Conservation (phyloP, 768 basidiomycete genomes). For the Myochromella boudieri region DNA sequence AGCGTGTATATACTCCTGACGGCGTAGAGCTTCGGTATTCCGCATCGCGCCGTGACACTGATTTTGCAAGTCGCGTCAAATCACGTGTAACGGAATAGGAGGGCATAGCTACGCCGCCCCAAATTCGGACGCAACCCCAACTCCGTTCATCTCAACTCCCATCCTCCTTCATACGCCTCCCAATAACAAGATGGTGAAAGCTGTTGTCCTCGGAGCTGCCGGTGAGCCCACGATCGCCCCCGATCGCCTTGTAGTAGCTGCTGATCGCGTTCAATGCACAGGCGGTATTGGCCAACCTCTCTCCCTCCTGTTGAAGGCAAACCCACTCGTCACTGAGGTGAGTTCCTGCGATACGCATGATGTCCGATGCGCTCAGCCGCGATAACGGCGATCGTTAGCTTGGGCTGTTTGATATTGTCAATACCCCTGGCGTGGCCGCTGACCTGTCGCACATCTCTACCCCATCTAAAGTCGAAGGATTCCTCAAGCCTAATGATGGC, state of each 20-base stretch:
- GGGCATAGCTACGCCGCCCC: constrained; percentile 1
- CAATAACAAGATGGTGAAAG: constrained; percentile 56
- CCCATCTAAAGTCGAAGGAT: constrained; percentile 82
- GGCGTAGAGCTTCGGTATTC: no score
- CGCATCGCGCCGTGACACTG: no score
- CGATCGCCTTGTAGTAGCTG: constrained; percentile 7
- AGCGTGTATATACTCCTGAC: no score
- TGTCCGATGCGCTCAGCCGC: not conserved
- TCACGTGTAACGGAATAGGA: constrained; percentile 18
- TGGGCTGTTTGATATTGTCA: constrained; percentile 92
- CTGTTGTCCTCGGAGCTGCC: constrained; percentile 95
- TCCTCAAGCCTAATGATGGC: constrained; percentile 75
- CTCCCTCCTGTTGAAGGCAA: constrained; percentile 86
- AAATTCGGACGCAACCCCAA: no score
- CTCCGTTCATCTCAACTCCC: constrained; percentile 8
- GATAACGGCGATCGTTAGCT: constrained; percentile 47
- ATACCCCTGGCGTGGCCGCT: constrained; percentile 94
- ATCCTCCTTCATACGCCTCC: constrained; percentile 8
- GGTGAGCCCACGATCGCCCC: constrained; percentile 42
- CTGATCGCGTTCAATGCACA: constrained; percentile 26
- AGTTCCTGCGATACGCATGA: constrained; percentile 9
- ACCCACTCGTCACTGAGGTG: constrained; percentile 79
- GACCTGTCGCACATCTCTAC: constrained; percentile 95
- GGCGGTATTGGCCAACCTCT: constrained; percentile 98
- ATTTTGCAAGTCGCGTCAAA: constrained; percentile 17